A percentile compares a stretch with the other conserved stretches of the same genome.
phyloP scores from a whole-genome alignment of 345 rosid genomes.

The Punica granatum region DNA sequence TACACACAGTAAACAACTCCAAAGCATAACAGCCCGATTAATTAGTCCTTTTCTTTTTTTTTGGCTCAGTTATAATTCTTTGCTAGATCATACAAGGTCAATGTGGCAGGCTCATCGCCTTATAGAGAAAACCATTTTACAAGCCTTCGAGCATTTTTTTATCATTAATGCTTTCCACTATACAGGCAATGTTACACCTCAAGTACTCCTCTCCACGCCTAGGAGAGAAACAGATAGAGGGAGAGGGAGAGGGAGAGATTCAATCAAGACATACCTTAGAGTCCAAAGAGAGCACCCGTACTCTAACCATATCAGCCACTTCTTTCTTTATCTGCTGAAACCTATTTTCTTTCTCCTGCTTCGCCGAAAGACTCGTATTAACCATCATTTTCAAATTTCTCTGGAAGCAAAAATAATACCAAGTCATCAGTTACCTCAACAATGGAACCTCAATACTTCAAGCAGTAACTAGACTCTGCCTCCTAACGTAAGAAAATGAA shows the following conservation, averaged over 20 bases:
- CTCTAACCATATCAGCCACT: conserved; percentile 67
- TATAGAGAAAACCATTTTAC: neutral
- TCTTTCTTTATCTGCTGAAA: conserved; percentile 78
- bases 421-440: neutral
- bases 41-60: no score
- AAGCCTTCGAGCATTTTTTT: neutral
- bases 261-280: conserved; percentile 37
- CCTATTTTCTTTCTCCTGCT: conserved; percentile 75
- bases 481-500: neutral
- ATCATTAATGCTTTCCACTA: neutral
- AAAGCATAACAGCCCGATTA: neutral
- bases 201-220: neutral
- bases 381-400: conserved; percentile 85
- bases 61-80: neutral
- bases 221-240: neutral
- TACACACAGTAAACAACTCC: neutral
- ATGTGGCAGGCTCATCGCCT: neutral
- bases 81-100: neutral
- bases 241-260: neutral
- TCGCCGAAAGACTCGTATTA: conserved; percentile 51
- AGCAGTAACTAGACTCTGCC: no score
- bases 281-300: conserved; percentile 41
- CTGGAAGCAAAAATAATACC: conserved; percentile 32
- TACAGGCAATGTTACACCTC: neutral
- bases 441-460: neutral